Base-by-base conservation (phyloP, 169 alveolate species). In the Plasmodium blacklocki region DNA sequence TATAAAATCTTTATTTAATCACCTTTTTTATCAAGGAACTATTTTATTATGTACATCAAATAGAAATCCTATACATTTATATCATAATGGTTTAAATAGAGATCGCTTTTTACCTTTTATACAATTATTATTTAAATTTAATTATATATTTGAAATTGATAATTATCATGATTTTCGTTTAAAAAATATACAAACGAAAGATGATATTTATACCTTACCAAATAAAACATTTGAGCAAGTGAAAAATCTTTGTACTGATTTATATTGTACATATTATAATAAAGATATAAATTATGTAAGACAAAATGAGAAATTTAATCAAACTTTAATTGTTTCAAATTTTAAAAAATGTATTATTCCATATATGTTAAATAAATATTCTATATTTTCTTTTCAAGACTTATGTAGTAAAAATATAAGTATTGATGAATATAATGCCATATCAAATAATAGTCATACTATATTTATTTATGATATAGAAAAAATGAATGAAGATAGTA, bases 81-180 rank as follows among this genome's bases (percentile, higher is more conserved):
- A 94, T 67, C 92, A 73, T 49, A 74, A 88, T 56, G 96, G 96
- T 0, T 85, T 94, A 21, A 94, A 94, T 67, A 70, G 96, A 19
- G 95, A 92, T 39, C 50, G 96, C 21, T 94, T 94, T 74, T 49
- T 92, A 9, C 95, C 96, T 0, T 94, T 94, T 89, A 94, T 94
- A 54, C 91, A 92, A 71, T 60, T 67, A 19, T 71, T 80, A 14
- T 80, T 67, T 71, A 80, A 80, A 54, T 68, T 67, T 80, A 80
- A 80, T 80, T 80, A 80, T 47, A 80, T 80, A 67, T 67, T 26
- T 72, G 90, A 80, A 67, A 80, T 80, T 80, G 45, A 66, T 49
- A 80, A 80, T 23, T 80, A 67, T 21, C 80, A 67, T 60, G 90
- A 80, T 80, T 80, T 80, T 67, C 74, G 90, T 8, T 59, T 80